Conservation (phyloP, 768 basidiomycete species). For the Amanita exitialis region DNA sequence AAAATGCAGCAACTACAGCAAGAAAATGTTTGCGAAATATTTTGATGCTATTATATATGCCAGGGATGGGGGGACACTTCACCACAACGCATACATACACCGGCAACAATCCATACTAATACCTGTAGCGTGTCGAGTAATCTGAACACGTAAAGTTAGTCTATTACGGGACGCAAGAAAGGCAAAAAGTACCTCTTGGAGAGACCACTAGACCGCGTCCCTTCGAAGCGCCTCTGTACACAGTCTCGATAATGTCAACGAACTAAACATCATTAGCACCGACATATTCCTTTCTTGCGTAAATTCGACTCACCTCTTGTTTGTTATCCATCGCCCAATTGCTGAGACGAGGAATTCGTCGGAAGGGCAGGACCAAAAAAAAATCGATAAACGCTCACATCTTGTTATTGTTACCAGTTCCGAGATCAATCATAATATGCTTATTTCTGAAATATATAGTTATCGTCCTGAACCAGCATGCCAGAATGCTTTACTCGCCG, state of each 20-base stretch:
- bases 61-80: no score
- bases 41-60: no score
- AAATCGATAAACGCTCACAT: slow-evolving; percentile 48
- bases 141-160: slow-evolving; percentile 15
- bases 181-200: slow-evolving; percentile 62
- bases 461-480: neutral
- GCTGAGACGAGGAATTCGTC: slow-evolving; percentile 28
- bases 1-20: no score
- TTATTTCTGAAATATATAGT: slow-evolving; percentile 57
- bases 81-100: no score
- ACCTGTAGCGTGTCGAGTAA: slow-evolving; percentile 36
- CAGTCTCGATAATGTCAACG: slow-evolving; percentile 97
- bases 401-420: slow-evolving; percentile 99
- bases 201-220: slow-evolving; percentile 97
- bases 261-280: slow-evolving; percentile 36
- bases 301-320: slow-evolving; percentile 62
- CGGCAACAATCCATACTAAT: slow-evolving; percentile 13
- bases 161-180: neutral
- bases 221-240: slow-evolving; percentile 95
- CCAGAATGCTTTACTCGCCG: slow-evolving; percentile 43
- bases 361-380: neutral
- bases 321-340: slow-evolving; percentile 99
- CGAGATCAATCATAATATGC: slow-evolving; percentile 99
- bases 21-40: no score
- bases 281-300: neutral